Evolutionary conservation across 352 stramenopile genomes (phyloP), one percentile per base, ranked within the genome.

Genomic region (Phytophthora colocasiae): DNA sequence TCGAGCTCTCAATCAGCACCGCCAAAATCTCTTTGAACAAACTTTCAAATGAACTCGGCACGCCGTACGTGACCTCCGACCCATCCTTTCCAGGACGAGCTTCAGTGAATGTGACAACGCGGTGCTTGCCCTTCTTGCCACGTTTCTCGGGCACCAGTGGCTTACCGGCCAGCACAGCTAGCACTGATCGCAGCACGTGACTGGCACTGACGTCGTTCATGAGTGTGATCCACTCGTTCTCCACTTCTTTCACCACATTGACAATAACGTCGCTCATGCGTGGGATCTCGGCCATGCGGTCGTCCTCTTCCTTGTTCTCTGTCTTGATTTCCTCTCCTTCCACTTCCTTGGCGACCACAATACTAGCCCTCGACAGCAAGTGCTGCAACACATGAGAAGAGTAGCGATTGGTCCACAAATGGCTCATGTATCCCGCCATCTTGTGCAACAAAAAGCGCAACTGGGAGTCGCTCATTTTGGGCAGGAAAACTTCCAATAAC

Each of bases 121-220:
- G 80, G 67, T 95, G 87, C 55, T 95, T 95, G 32, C 54, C 83
- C 53, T 91, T 93, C 70, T 95, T 95, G 19, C 87, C 87, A 24
- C 87, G 83, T 67, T 93, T 95, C 60, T 95, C 85, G 4, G 77
- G 58, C 19, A 90, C 78, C 2, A 92, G 71, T 12, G 87, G 78
- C 31, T 84, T 86, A 17, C 87, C 87, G 5, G 77, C 83, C 15
- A 95, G 69, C 41, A 83, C 74, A 2, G 83, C 83, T 0, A 95
- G 67, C 48, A 95, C 80, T 3, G 83, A 91, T 22, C 87, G 87
- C 55, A 93, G 69, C 46, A 95, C 87, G 49, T 95, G 87, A 56
- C 81, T 93, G n/a, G 87, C 87, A 52, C 87, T 95, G 9, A 95
- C 83, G 50, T 95, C 87, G 65, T 92, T 92, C 80, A 93, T 89